These are phyloP conservation scores for Arthromyces matolae DNA, from an alignment of 768 basidiomycete genomes.

Conservation along the genomic window DNA sequence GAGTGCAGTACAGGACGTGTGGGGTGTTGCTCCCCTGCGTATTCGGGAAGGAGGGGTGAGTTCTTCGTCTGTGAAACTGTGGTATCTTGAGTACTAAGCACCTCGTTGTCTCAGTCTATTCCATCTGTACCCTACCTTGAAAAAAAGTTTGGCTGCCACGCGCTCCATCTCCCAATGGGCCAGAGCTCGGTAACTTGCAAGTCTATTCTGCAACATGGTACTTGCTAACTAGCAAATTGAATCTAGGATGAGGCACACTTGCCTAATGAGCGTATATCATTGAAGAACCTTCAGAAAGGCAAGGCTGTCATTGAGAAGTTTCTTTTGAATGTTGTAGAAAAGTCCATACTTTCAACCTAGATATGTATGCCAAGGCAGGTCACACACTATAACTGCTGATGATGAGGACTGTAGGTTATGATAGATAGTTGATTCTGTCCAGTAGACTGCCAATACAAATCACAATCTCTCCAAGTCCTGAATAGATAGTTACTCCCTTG, in stretches of 20 bases:
- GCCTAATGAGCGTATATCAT: slow-evolving; percentile 87
- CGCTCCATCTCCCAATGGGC: slow-evolving; percentile 92
- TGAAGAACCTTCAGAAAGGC: slow-evolving; percentile 75
- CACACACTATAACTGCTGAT: too few relatives aligned
- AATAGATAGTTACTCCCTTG: too few relatives aligned
- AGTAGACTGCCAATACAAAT: too few relatives aligned
- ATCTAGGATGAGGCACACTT: slow-evolving; percentile 86
- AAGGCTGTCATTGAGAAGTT: slow-evolving; percentile 78
- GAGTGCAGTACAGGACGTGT: slow-evolving; percentile 77
- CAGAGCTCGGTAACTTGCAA: slow-evolving; percentile 71
- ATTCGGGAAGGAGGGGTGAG: slow-evolving; percentile 92
- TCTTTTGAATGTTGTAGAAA: slow-evolving; percentile 48
- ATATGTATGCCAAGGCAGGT: too few relatives aligned
- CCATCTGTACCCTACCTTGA: slow-evolving; percentile 94
- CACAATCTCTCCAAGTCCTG: too few relatives aligned
- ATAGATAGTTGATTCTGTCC: too few relatives aligned
- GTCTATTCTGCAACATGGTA: not conserved
- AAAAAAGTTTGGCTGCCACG: slow-evolving; percentile 84
- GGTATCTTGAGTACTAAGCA: too few relatives aligned
- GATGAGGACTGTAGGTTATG: too few relatives aligned
- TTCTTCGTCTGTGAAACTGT: too few relatives aligned
- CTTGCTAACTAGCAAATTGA: not conserved
- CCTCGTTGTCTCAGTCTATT: too few relatives aligned
- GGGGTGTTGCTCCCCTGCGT: slow-evolving; percentile 80
- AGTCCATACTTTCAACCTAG: slow-evolving; percentile 8